phyloP scores from a whole-genome alignment of 2,329 filamentous ascomycete genomes.

The Tolypocladium ovalisporum region DNA sequence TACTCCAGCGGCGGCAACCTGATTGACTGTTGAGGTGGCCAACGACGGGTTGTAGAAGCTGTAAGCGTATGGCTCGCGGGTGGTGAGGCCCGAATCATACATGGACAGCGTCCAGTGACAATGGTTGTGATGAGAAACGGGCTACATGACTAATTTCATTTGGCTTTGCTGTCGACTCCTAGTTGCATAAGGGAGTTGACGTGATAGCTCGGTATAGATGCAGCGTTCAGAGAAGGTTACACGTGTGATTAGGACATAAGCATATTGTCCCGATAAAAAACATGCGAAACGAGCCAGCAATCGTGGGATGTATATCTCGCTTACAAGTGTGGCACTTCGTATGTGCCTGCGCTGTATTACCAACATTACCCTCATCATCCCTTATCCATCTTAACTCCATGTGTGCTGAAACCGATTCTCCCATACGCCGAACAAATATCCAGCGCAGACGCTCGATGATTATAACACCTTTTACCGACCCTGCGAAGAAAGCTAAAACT shows the following conservation, averaged over 20 bases:
- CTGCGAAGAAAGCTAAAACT: constrained; percentile 23
- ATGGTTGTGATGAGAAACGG: too few relatives aligned
- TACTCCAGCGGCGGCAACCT: not conserved
- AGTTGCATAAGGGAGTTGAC: not conserved
- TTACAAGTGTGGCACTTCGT: not conserved
- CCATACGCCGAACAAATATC: not conserved
- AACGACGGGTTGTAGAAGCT: not conserved
- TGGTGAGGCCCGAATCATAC: not conserved
- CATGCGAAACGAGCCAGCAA: not conserved
- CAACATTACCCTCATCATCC: not conserved
- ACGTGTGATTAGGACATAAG: not conserved
- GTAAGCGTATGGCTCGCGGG: not conserved
- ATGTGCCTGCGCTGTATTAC: not conserved
- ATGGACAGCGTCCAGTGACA: not conserved
- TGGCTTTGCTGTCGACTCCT: not conserved
- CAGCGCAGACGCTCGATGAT: not conserved
- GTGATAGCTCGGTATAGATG: not conserved
- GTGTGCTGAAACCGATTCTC: not conserved
- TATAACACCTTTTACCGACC: not conserved
- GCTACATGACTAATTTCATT: not conserved
- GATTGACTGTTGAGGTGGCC: not conserved
- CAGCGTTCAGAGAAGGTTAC: not conserved
- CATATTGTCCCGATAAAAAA: not conserved
- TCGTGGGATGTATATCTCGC: not conserved
- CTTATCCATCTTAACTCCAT: not conserved